Evolutionary conservation across 176 grass and related monocot species (phyloP), one percentile per base, ranked within the genome.

Genomic region (Eleusine indica): DNA sequence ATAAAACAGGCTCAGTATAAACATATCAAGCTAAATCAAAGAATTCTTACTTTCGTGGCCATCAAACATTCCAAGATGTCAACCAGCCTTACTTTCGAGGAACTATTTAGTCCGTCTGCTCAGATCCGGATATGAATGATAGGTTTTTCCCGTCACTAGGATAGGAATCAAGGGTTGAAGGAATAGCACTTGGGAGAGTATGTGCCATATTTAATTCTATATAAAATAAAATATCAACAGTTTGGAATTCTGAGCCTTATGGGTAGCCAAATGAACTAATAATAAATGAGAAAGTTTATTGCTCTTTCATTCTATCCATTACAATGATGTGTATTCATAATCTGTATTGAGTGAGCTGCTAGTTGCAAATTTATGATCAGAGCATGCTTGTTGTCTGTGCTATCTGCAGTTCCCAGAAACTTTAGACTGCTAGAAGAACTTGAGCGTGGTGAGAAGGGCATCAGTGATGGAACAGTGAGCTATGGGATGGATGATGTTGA

Each of bases 401-500:
- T 76, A 57, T 82, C 51, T 77, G 63, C 79, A 92, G 93, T 96
- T 86, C 93, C 93, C 37, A 96, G 86, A 85, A 96, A 92, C 74
- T 96, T 96, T 57, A 96, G 88, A 77, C 79, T 96, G 62, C 70
- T 96, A 39, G 93, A 96, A 91, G 93, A 96, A 65, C 88, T 93
- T 41, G 90, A 93, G 42, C 85, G 93, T 72, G 93, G 93, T 46
- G 93, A 96, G 80, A 93, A 96, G 70, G 93, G 91, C 51, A 91
- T 96, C 35, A 88, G 93, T 88, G 93, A 96, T 93, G 93, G 90
- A 52, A 90, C 93, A 12, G 93, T 93, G 83, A 96, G 93, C 79
- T 93, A 96, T 82, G 93, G 93, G 71, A 95, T 95, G 93, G 93
- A 93, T 86, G 90, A 95, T 90, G 80, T 86, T 87, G 93, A 95